phyloP scores from a whole-genome alignment of 1,284 basidiomycete species.

The Phaffia rhodozyma region DNA sequence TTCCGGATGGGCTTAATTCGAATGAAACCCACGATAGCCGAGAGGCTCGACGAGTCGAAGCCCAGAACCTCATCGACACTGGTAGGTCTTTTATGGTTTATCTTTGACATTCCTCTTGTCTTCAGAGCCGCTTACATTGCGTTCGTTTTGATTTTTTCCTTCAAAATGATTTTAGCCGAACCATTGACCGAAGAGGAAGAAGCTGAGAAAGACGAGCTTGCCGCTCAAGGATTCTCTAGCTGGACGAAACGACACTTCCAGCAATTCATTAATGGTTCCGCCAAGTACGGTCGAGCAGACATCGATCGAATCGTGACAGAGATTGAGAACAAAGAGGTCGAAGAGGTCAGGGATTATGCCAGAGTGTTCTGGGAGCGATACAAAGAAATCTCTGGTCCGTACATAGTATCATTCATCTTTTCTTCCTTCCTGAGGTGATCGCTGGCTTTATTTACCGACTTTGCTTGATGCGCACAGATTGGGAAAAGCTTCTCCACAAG shows the following conservation, averaged over 20 bases:
- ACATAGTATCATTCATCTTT: neutral
- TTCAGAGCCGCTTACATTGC: neutral
- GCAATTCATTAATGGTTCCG: constrained; percentile 72
- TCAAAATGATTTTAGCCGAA: constrained; percentile 62
- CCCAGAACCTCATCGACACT: constrained; percentile 77
- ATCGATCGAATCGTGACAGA: constrained; percentile 69
- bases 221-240: constrained; percentile 69
- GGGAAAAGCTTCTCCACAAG: constrained; percentile 53
- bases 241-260: constrained; percentile 93
- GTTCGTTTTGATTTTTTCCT: constrained; percentile 25
- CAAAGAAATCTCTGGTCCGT: constrained; percentile 64
- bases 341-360: constrained; percentile 71
- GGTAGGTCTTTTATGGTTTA: constrained; percentile 38
- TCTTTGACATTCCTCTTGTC: neutral
- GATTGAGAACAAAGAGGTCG: constrained; percentile 72
- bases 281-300: constrained; percentile 72
- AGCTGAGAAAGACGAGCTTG: constrained; percentile 62
- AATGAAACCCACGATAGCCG: constrained; percentile 73
- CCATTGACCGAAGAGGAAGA: constrained; percentile 76
- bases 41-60: constrained; percentile 65
- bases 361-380: constrained; percentile 82
- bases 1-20: constrained; percentile 54
- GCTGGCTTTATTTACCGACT: neutral
- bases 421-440: neutral
- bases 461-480: constrained; percentile 44